Percentiles rank a stretch among this genome's conserved stretches.
phyloP scores from a whole-genome alignment of 1,139 yeast species.

The Suhomyces kunorum region DNA sequence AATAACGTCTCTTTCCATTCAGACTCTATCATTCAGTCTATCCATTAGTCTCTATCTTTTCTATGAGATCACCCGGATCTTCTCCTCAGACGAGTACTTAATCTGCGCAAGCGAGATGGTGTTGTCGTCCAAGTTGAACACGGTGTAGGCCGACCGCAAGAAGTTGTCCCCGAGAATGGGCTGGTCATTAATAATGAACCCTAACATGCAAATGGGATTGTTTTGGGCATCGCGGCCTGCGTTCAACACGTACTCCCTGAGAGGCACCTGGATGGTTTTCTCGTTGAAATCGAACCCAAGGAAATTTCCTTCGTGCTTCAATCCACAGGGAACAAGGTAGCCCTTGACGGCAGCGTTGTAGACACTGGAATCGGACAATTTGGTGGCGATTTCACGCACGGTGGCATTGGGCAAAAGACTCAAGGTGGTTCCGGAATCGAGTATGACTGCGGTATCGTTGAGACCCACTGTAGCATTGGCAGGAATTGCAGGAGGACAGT shows the following conservation, averaged over 20 bases:
- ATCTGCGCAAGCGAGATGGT: constrained; percentile 41
- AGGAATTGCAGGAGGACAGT: neutral
- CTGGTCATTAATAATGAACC: constrained; percentile 17
- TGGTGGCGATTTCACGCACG: constrained; percentile 17
- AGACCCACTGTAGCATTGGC: constrained; percentile 13
- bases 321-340: constrained; percentile 34
- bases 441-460: constrained; percentile 25
- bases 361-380: constrained; percentile 22
- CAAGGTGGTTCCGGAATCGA: constrained; percentile 47
- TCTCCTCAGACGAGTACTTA: constrained; percentile 29
- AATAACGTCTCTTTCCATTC: no score
- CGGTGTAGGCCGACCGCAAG: constrained; percentile 39
- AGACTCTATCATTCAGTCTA: neutral
- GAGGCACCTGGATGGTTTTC: constrained; percentile 27
- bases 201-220: constrained; percentile 18
- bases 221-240: constrained; percentile 19
- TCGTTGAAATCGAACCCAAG: constrained; percentile 30
- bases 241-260: constrained; percentile 24
- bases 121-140: constrained; percentile 41
- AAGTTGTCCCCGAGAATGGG: constrained; percentile 39
- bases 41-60: no score
- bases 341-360: constrained; percentile 19
- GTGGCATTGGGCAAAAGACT: constrained; percentile 28
- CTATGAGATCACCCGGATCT: constrained; percentile 22
- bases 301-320: constrained; percentile 26